Evolutionary conservation across 2,329 filamentous ascomycete genomes (phyloP).

Genomic region (Fusarium humuli): DNA sequence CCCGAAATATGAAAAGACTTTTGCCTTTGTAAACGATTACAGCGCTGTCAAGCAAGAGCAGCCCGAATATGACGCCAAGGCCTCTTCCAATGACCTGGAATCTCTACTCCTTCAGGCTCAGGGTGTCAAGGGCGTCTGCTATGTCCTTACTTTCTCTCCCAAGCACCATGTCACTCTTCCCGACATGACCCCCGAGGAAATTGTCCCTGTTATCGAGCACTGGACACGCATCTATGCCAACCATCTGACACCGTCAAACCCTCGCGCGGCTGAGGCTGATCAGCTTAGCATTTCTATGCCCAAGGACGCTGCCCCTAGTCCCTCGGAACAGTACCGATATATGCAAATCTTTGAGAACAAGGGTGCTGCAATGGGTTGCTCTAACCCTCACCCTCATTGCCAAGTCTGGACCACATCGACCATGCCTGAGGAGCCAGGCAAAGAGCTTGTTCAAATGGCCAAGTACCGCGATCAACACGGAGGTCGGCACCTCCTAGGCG

Average conservation of each 20-base stretch:
- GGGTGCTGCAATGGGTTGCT: conserved; percentile 97
- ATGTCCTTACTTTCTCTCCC: conserved; percentile 93
- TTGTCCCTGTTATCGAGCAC: conserved; percentile 84
- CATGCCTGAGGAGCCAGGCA: conserved; percentile 86
- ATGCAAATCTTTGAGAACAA: conserved; percentile 99
- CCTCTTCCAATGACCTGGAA: conserved; percentile 69
- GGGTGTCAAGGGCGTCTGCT: conserved; percentile 93
- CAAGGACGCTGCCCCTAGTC: conserved; percentile 54
- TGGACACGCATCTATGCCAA: conserved; percentile 92
- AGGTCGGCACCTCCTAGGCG: conserved; percentile 81
- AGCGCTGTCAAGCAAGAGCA: conserved; percentile 96
- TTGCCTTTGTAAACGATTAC: conserved; percentile 97
- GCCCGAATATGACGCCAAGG: conserved; percentile 73
- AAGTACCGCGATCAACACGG: conserved; percentile 80
- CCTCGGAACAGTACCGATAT: conserved; percentile 85
- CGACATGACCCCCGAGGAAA: conserved; percentile 82
- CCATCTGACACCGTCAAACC: conserved; percentile 79
- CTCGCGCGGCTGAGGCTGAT: conserved; percentile 62
- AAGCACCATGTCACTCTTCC: conserved; percentile 92
- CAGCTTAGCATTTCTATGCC: conserved; percentile 55
- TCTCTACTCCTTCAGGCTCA: conserved; percentile 83
- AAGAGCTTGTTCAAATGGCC: conserved; percentile 81
- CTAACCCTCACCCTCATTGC: conserved; percentile 96
- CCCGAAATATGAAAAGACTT: conserved; percentile 86
- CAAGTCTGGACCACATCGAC: conserved; percentile 96